phyloP scores from a whole-genome alignment of 345 rosid species.

The Eutrema yunnanense region DNA sequence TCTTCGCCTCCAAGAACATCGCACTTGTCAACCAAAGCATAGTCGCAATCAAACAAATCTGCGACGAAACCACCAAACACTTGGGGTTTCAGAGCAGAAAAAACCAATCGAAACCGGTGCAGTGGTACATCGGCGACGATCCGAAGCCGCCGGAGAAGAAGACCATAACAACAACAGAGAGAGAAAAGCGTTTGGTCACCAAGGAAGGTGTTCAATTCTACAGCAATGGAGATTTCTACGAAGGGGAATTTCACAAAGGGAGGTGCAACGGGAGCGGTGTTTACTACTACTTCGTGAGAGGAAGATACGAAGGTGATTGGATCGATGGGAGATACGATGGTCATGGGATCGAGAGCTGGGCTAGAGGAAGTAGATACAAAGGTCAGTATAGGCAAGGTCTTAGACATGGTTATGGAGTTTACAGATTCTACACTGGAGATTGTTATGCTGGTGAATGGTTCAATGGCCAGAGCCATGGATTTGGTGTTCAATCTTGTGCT shows the following conservation, averaged over 20 bases:
- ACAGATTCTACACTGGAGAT: conserved; percentile 84
- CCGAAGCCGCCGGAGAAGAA: conserved; percentile 20
- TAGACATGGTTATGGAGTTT: conserved; percentile 81
- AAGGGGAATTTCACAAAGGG: conserved; percentile 86
- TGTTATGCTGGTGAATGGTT: conserved; percentile 90
- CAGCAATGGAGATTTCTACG: conserved; percentile 89
- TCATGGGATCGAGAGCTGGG: conserved; percentile 91
- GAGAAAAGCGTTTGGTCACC: conserved; percentile 23
- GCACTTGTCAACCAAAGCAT: conserved; percentile 43
- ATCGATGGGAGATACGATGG: conserved; percentile 89
- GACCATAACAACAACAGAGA: background rate
- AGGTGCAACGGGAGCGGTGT: conserved; percentile 89
- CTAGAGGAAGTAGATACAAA: conserved; percentile 86
- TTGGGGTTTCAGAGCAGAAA: conserved; percentile 30
- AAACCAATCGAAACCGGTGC: conserved; percentile 44
- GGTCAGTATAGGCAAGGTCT: conserved; percentile 85
- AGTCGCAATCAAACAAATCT: conserved; percentile 37
- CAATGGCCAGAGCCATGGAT: conserved; percentile 93
- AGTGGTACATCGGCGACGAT: conserved; percentile 73
- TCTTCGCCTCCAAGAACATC: conserved; percentile 71
- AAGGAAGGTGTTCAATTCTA: conserved; percentile 91
- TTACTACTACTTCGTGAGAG: conserved; percentile 68
- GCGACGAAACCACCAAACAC: conserved; percentile 37
- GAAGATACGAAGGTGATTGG: conserved; percentile 94
- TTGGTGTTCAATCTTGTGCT: conserved; percentile 83